Evolutionary conservation across 106 monocot genomes (phyloP).

Genomic region (Allium fistulosum): DNA sequence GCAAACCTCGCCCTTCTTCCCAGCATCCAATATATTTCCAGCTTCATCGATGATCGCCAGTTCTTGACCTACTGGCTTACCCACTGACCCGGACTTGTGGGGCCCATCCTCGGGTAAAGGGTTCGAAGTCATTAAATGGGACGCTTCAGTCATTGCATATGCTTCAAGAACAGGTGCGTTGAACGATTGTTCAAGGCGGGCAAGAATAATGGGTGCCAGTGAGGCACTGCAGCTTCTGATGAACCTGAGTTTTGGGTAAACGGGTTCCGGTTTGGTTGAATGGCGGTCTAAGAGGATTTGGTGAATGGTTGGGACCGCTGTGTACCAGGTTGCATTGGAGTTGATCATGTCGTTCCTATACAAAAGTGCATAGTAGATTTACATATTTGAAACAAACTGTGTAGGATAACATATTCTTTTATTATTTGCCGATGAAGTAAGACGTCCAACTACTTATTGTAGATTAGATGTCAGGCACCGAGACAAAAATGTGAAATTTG

Average conservation of each 20-base stretch:
- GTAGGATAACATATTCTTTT: too few relatives aligned
- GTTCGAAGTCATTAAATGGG: constrained; percentile 82
- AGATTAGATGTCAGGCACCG: too few relatives aligned
- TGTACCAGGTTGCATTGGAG: constrained; percentile 84
- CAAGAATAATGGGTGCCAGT: constrained; percentile 62
- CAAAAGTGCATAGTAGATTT: too few relatives aligned
- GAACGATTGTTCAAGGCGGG: constrained; percentile 58
- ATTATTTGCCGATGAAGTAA: too few relatives aligned
- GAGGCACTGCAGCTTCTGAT: constrained; percentile 94
- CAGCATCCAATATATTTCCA: constrained; percentile 16
- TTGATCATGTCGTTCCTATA: constrained; percentile 46
- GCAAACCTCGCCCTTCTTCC: constrained; percentile 69
- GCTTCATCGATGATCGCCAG: constrained; percentile 59
- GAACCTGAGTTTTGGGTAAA: constrained; percentile 78
- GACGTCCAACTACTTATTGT: too few relatives aligned
- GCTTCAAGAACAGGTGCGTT: constrained; percentile 86
- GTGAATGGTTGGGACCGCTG: constrained; percentile 92
- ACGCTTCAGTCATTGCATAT: constrained; percentile 96
- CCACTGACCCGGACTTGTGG: constrained; percentile 75
- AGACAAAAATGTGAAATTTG: too few relatives aligned
- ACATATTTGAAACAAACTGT: too few relatives aligned
- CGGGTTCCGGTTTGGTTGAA: constrained; percentile 37
- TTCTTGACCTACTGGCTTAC: constrained; percentile 62
- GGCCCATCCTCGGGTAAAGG: constrained; percentile 69
- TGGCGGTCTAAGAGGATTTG: constrained; percentile 93